phyloP scores from a whole-genome alignment of 257 asterid species.

The Vinca minor region DNA sequence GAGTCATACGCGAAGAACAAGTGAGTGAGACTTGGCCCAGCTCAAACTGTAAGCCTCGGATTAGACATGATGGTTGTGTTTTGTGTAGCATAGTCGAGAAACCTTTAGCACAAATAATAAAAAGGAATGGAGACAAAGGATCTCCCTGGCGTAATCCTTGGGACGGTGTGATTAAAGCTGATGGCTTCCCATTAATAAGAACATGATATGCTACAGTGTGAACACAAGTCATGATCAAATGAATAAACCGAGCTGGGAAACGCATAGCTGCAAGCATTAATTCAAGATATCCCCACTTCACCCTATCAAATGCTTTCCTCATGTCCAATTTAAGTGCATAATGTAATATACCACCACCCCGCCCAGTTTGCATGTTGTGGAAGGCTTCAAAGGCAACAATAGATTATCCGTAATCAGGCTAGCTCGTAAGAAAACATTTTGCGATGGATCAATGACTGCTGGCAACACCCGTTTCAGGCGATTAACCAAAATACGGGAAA shows the following conservation, averaged over 20 bases:
- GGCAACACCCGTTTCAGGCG: background rate
- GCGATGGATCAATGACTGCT: background rate
- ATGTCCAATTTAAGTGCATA: background rate
- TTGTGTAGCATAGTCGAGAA: background rate
- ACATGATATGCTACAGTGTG: background rate
- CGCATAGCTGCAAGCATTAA: background rate
- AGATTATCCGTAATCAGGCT: background rate
- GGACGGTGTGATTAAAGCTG: background rate
- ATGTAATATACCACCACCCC: background rate
- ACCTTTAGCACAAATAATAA: no score
- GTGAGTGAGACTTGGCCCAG: background rate
- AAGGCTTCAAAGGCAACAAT: no score
- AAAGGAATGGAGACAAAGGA: no score
- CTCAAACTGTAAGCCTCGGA: background rate
- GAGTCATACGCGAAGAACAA: background rate
- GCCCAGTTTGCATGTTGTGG: background rate
- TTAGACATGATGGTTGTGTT: background rate
- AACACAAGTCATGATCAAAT: background rate
- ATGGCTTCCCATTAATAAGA: background rate
- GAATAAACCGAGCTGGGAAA: background rate
- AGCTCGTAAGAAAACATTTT: background rate
- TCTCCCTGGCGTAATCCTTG: no score
- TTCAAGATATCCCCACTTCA: background rate
- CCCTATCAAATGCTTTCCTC: no score
- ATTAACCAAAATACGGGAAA: no score